These are phyloP conservation scores for Monosporascus sp. DNA, from an alignment of 2,329 filamentous ascomycete species.

Conservation along the genomic window DNA sequence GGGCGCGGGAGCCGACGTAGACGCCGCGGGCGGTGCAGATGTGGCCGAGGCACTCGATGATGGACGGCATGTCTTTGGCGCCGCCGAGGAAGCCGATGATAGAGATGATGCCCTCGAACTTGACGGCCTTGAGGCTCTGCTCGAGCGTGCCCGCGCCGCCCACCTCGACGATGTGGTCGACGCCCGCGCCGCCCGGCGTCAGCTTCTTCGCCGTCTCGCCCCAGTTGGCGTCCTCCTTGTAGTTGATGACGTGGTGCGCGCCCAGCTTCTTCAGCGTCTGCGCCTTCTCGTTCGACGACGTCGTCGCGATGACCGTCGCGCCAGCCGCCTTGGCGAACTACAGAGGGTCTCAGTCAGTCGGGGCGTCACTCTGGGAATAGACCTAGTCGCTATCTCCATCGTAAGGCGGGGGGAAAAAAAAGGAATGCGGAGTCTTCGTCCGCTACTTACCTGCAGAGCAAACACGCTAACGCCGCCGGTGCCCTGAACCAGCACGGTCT, in stretches of 20 bases:
- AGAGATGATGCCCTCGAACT: conserved; percentile 40
- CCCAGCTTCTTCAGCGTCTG: conserved; percentile 39
- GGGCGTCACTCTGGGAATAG: not conserved
- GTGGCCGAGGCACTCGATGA: conserved; percentile 43
- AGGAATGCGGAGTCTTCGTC: not conserved
- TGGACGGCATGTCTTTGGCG: conserved; percentile 40
- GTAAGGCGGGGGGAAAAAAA: not conserved
- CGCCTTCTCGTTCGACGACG: conserved; percentile 39
- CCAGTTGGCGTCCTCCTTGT: conserved; percentile 41
- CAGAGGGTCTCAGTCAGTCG: not conserved
- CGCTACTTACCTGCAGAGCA: conserved; percentile 42
- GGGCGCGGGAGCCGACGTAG: conserved; percentile 33
- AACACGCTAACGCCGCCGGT: conserved; percentile 66
- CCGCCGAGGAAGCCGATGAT: conserved; percentile 39
- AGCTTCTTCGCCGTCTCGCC: conserved; percentile 38
- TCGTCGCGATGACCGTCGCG: conserved; percentile 45
- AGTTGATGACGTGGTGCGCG: conserved; percentile 47
- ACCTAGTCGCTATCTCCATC: too few species aligned
- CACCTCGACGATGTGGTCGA: conserved; percentile 45
- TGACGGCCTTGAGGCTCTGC: conserved; percentile 41
- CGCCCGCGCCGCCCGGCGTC: conserved; percentile 36
- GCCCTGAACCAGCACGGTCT: conserved; percentile 62
- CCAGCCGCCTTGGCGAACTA: conserved; percentile 46
- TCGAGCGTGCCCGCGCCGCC: conserved; percentile 38
- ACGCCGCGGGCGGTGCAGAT: conserved; percentile 36